A percentile compares a stretch with the other conserved stretches of the same genome.
phyloP scores from a whole-genome alignment of 1,284 basidiomycete species.

The Amylostereum areolatum region DNA sequence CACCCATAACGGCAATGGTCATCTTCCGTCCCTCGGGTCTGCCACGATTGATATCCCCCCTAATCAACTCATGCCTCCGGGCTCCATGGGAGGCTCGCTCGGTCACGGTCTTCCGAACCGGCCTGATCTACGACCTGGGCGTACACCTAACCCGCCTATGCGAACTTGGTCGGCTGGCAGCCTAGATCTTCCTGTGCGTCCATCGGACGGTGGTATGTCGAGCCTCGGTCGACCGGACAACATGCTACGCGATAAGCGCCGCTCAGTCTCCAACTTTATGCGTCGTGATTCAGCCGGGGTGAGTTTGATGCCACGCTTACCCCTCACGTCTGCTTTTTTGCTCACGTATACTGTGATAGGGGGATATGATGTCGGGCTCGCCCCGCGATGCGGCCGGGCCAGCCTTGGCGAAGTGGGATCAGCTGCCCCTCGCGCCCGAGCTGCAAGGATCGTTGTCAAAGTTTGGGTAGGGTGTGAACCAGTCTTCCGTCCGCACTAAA shows the following conservation, averaged over 20 bases:
- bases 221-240: slow-evolving; percentile 25
- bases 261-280: slow-evolving; percentile 62
- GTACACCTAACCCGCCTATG: slow-evolving; percentile 62
- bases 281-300: slow-evolving; percentile 74
- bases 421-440: slow-evolving; percentile 81
- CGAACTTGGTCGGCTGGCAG: slow-evolving; percentile 79
- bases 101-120: slow-evolving; percentile 44
- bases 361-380: slow-evolving; percentile 46
- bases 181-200: slow-evolving; percentile 64
- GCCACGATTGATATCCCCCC: slow-evolving; percentile 15
- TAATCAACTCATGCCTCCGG: slow-evolving; percentile 11
- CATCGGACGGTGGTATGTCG: slow-evolving; percentile 28
- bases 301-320: slow-evolving; percentile 24
- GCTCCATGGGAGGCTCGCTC: slow-evolving; percentile 16
- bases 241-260: slow-evolving; percentile 58
- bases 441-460: slow-evolving; percentile 85
- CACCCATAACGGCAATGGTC: slow-evolving; percentile 26
- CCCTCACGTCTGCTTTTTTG: slow-evolving; percentile 11
- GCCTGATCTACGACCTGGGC: slow-evolving; percentile 50
- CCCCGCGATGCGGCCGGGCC: slow-evolving; percentile 67
- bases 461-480: slow-evolving; percentile 67
- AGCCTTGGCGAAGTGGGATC: slow-evolving; percentile 96
- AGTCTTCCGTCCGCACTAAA: too few relatives aligned
- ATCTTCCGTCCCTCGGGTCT: slow-evolving; percentile 21
- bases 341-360: slow-evolving; percentile 38